Evolutionary conservation across 139 green algal genomes (phyloP).

Genomic region (Zygnema cylindricum): DNA sequence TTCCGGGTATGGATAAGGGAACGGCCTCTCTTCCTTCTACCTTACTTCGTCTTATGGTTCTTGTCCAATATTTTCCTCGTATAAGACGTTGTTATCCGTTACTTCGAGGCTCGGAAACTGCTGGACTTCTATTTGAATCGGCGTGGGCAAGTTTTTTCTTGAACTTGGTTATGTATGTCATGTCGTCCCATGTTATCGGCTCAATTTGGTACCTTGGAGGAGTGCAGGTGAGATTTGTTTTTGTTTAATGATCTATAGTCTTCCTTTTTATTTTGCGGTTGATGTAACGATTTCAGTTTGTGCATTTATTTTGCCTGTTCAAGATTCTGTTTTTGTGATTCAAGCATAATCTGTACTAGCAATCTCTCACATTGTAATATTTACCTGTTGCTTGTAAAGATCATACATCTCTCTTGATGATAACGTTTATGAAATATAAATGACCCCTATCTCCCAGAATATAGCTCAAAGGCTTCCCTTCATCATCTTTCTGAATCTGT

Average conservation of each 20-base stretch:
- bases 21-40: not conserved
- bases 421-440: no score
- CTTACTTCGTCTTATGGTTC: constrained; percentile 23
- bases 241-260: not conserved
- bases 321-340: no score
- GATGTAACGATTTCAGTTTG: not conserved
- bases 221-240: constrained; percentile 38
- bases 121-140: constrained; percentile 27
- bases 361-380: not conserved
- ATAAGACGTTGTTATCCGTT: constrained; percentile 43
- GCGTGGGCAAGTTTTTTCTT: constrained; percentile 45
- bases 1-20: no score
- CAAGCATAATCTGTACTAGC: not conserved
- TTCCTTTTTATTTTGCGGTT: constrained; percentile 5
- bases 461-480: no score
- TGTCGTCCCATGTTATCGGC: constrained; percentile 38
- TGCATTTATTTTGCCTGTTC: no score
- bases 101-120: not conserved
- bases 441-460: no score
- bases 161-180: constrained; percentile 53
- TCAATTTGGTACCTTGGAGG: constrained; percentile 40
- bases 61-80: constrained; percentile 56
- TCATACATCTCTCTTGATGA: no score
- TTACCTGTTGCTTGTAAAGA: not conserved
- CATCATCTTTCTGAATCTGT: no score